These are phyloP conservation scores for Termitomyces sp. DNA, from an alignment of 768 basidiomycete species.

Conservation along the genomic window DNA sequence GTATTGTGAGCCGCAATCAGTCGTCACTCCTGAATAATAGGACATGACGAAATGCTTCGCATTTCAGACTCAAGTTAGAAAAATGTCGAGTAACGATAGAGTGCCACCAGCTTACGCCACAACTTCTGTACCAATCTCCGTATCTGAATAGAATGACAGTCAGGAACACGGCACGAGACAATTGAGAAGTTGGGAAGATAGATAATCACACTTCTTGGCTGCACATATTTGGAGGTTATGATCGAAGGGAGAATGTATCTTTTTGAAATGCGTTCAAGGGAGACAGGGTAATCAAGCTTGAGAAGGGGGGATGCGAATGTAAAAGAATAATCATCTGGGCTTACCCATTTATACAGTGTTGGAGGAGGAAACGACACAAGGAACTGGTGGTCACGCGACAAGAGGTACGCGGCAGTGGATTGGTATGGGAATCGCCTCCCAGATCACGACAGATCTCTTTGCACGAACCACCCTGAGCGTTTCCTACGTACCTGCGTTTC, in stretches of 20 bases:
- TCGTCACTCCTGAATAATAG: constrained; percentile 59
- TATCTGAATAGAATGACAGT: constrained; percentile 24
- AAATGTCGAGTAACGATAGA: constrained; percentile 6
- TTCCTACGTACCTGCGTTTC: constrained; percentile 11
- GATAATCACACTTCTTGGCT: constrained; percentile 50
- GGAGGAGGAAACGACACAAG: constrained; percentile 18
- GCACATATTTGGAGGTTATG: constrained; percentile 39
- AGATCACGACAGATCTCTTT: constrained; percentile 19
- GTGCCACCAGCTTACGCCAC: constrained; percentile 29
- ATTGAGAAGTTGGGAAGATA: background rate
- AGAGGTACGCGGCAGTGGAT: constrained; percentile 11
- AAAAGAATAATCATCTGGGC: constrained; percentile 18
- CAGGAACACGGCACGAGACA: constrained; percentile 3
- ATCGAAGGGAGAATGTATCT: constrained; percentile 2
- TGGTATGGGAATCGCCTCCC: constrained; percentile 12
- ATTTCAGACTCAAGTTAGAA: constrained; percentile 2
- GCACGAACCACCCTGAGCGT: constrained; percentile 21
- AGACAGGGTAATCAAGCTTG: constrained; percentile 6
- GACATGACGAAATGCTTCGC: constrained; percentile 58
- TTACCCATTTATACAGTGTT: constrained; percentile 18
- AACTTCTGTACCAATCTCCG: constrained; percentile 42
- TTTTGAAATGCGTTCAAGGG: background rate
- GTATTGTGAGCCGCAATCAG: constrained; percentile 47
- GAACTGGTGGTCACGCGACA: constrained; percentile 31
- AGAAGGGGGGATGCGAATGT: constrained; percentile 10